Conservation (phyloP, 305 asterid species). For the Rubia peregrina region DNA sequence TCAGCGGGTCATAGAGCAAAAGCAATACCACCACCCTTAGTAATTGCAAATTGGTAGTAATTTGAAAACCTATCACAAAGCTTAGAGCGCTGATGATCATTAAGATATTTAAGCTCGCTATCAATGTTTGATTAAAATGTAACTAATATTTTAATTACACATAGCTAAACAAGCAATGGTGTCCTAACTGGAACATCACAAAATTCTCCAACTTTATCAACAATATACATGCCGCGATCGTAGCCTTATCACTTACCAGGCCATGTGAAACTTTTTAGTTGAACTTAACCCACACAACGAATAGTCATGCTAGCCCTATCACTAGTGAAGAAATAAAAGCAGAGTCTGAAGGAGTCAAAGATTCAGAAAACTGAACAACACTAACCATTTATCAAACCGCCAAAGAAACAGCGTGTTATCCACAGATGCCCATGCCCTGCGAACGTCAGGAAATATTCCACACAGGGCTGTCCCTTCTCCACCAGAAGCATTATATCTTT, state of each 20-base stretch:
- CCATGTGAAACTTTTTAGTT: neutral
- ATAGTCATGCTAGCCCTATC: neutral
- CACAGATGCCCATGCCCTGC: constrained; percentile 98
- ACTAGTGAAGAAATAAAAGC: neutral
- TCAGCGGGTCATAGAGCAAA: neutral
- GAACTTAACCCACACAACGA: neutral
- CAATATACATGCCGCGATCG: neutral
- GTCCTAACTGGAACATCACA: neutral
- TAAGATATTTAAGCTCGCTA: neutral
- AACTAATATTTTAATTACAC: too few relatives aligned
- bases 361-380: constrained; percentile 11
- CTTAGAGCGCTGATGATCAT: neutral
- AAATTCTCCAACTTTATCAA: neutral
- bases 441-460: constrained; percentile 93
- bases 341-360: neutral
- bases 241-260: neutral
- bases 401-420: constrained; percentile 89
- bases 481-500: constrained; percentile 84
- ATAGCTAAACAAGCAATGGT: neutral
- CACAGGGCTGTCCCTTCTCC: constrained; percentile 98
- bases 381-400: constrained; percentile 97
- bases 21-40: neutral
- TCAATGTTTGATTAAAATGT: neutral
- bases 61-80: neutral
- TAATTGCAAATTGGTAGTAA: neutral